These are phyloP conservation scores for Collybiopsis luxurians DNA, from an alignment of 768 basidiomycete species.

Conservation along the genomic window DNA sequence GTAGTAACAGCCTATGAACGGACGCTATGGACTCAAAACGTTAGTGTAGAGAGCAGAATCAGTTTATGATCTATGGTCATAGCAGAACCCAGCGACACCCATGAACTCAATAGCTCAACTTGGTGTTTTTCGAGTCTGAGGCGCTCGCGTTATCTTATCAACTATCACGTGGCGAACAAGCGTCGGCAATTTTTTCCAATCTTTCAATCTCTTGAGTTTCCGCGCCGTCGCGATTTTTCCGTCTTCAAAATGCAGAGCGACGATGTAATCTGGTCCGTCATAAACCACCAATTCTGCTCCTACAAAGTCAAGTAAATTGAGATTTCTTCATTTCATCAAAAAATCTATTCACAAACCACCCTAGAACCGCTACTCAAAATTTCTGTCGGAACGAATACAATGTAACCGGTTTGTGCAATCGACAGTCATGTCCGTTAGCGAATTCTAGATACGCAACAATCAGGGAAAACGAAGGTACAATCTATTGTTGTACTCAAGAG, in stretches of 20 bases:
- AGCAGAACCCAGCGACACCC: too few species aligned
- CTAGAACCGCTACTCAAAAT: conserved; percentile 90
- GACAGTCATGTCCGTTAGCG: conserved; percentile 96
- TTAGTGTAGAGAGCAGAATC: too few species aligned
- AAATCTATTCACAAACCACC: background rate
- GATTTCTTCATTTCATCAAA: conserved; percentile 21
- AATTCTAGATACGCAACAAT: conserved; percentile 99
- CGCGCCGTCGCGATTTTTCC: background rate
- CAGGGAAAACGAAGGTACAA: conserved; percentile 85
- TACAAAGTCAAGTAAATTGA: conserved; percentile 98
- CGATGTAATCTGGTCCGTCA: conserved; percentile 98
- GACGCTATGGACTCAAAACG: too few species aligned
- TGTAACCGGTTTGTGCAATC: conserved; percentile 91
- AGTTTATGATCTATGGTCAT: too few species aligned
- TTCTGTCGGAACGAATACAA: conserved; percentile 99
- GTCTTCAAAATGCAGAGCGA: conserved; percentile 73
- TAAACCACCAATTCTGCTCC: conserved; percentile 94
- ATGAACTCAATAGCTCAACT: too few species aligned
- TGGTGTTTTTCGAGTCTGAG: too few species aligned
- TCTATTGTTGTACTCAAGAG: background rate
- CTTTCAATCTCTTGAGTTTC: too few species aligned
- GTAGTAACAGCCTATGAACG: too few species aligned
- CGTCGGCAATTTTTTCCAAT: too few species aligned
- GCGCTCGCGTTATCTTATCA: too few species aligned
- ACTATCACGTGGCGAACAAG: too few species aligned